These are phyloP conservation scores for Magnusiomyces ingens DNA, from an alignment of 1,139 yeast genomes.

Conservation along the genomic window DNA sequence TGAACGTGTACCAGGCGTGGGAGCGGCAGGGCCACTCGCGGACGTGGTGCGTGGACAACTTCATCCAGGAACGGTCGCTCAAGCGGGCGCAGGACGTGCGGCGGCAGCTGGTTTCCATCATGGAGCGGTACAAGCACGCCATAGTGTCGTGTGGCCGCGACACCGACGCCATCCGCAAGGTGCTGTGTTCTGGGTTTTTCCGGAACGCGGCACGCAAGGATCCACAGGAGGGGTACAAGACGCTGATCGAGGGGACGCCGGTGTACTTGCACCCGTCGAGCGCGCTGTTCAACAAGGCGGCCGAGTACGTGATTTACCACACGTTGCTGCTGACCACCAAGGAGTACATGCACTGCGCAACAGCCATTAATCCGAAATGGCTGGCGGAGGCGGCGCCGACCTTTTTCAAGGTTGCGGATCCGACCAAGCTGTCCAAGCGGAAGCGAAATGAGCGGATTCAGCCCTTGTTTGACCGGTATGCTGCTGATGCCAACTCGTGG, in stretches of 20 bases:
- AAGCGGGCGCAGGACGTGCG: conserved; percentile 73
- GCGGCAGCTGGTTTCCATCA: conserved; percentile 57
- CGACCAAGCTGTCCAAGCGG: conserved; percentile 35
- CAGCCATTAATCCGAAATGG: conserved; percentile 81
- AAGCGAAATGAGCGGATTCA: conserved; percentile 47
- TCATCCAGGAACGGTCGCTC: conserved; percentile 73
- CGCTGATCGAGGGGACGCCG: conserved; percentile 67
- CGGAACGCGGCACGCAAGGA: conserved; percentile 77
- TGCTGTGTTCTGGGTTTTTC: conserved; percentile 83
- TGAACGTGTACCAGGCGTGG: conserved; percentile 83
- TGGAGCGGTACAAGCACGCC: conserved; percentile 49
- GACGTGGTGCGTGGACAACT: conserved; percentile 78
- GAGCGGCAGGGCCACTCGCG: conserved; percentile 50
- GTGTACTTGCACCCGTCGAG: conserved; percentile 90
- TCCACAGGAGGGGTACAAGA: conserved; percentile 69
- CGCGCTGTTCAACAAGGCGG: conserved; percentile 61
- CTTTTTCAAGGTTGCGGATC: conserved; percentile 61
- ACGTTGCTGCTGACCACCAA: conserved; percentile 72
- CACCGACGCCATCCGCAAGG: conserved; percentile 56
- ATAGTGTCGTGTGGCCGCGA: conserved; percentile 49
- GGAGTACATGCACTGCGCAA: conserved; percentile 89
- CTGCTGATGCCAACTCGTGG: conserved; percentile 51
- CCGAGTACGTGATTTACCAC: conserved; percentile 80
- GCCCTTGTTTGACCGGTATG: conserved; percentile 55
- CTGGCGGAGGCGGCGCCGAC: conserved; percentile 79